A percentile compares a stretch with the other conserved stretches of the same genome.
Evolutionary conservation across 345 rosid genomes (phyloP).

Genomic region (Luvunga scandens): DNA sequence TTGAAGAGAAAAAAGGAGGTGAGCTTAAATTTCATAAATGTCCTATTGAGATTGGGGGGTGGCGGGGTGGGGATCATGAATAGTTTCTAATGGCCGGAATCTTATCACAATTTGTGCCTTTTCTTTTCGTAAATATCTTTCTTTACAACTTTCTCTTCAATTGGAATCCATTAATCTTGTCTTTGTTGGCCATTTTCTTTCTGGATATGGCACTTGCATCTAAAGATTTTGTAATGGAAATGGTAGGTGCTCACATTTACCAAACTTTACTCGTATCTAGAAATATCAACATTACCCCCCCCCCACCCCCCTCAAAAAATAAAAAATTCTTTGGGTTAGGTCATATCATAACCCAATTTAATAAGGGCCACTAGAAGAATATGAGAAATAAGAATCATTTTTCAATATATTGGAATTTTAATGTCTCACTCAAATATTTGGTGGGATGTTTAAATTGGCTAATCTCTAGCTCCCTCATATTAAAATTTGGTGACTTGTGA

Average conservation of each 20-base stretch:
- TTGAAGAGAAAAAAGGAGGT: not conserved
- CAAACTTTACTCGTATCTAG: not conserved
- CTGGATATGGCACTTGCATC: not conserved
- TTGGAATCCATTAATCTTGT: not conserved
- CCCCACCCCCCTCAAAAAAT: too few relatives aligned
- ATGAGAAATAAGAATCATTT: too few relatives aligned
- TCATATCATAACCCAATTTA: too few relatives aligned
- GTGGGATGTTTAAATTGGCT: too few relatives aligned
- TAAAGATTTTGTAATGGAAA: not conserved
- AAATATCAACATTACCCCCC: not conserved
- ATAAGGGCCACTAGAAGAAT: too few relatives aligned
- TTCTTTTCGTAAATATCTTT: not conserved
- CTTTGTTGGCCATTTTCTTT: slow-evolving; percentile 14
- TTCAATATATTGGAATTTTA: too few relatives aligned
- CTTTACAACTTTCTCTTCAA: not conserved
- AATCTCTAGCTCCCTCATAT: too few relatives aligned
- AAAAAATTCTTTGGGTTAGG: too few relatives aligned
- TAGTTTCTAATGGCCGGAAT: not conserved
- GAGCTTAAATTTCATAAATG: not conserved
- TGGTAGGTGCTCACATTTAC: not conserved
- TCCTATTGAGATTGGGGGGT: not conserved
- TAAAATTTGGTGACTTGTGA: too few relatives aligned
- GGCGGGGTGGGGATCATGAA: not conserved
- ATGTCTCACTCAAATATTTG: too few relatives aligned
- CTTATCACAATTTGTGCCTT: not conserved